Conservation (phyloP, 2,329 filamentous ascomycete genomes). For the Nectriaceae sp. region DNA sequence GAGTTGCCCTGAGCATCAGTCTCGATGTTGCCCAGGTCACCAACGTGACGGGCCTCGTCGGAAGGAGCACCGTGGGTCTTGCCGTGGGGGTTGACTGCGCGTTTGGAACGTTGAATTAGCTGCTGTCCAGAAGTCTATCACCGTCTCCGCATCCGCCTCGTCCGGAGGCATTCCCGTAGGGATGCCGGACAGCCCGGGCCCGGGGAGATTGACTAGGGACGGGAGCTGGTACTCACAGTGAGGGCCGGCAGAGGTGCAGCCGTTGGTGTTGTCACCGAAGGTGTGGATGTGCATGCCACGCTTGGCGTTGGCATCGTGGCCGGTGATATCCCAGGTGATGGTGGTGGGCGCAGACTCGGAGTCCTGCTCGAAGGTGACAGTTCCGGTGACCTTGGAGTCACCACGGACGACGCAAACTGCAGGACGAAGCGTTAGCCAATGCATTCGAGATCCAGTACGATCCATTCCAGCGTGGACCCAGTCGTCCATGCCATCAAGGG, state of each 20-base stretch:
- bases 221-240: slow-evolving; percentile 71
- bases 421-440: slow-evolving; percentile 25
- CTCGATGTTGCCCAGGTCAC: slow-evolving; percentile 96
- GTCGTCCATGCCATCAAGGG: slow-evolving; percentile 34
- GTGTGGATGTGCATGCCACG: slow-evolving; percentile 99
- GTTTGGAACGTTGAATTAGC: neutral
- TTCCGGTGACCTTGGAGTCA: slow-evolving; percentile 93
- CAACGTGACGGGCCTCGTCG: slow-evolving; percentile 88
- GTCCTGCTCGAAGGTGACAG: slow-evolving; percentile 92
- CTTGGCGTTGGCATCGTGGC: slow-evolving; percentile 92
- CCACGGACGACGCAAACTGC: slow-evolving; percentile 95
- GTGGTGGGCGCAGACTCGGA: slow-evolving; percentile 80
- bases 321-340: slow-evolving; percentile 88
- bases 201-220: neutral
- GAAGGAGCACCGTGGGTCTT: slow-evolving; percentile 89
- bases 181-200: neutral
- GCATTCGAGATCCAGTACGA: slow-evolving; percentile 1
- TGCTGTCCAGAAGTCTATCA: too few species aligned
- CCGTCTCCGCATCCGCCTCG: neutral
- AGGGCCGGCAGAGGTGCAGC: slow-evolving; percentile 96
- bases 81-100: slow-evolving; percentile 93
- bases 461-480: slow-evolving; percentile 7
- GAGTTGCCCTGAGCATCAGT: slow-evolving; percentile 92
- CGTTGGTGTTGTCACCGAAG: slow-evolving; percentile 99
- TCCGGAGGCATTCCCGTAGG: too few species aligned